These are phyloP conservation scores for Solanum neorickii DNA, from an alignment of 257 asterid species.

Conservation along the genomic window DNA sequence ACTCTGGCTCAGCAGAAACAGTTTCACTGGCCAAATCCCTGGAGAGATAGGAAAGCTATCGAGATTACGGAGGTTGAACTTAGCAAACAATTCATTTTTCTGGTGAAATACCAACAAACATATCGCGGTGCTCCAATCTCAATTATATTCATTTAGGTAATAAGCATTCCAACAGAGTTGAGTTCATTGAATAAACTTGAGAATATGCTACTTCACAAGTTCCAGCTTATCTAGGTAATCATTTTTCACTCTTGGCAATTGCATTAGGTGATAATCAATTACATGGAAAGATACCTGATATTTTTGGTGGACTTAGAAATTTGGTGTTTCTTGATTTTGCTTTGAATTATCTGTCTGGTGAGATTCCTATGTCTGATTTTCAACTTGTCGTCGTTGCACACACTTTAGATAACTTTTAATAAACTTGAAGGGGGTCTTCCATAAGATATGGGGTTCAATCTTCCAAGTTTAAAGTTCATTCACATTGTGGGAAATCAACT, in stretches of 20 bases:
- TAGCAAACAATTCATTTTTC: background rate
- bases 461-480: background rate
- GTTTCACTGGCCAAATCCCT: background rate
- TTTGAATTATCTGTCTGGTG: background rate
- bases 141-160: background rate
- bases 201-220: background rate
- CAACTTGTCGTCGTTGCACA: conserved; percentile 1
- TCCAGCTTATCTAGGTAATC: conserved; percentile 5
- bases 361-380: background rate
- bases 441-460: background rate
- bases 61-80: background rate
- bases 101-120: background rate
- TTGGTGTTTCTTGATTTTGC: background rate
- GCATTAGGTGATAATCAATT: background rate
- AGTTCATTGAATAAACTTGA: background rate
- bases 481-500: background rate
- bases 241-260: background rate
- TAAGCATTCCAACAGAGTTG: background rate
- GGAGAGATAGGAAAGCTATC: background rate
- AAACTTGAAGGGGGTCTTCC: background rate
- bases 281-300: background rate
- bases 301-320: background rate
- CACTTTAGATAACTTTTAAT: background rate
- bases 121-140: background rate
- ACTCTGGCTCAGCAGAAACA: background rate